Evolutionary conservation across 495 filamentous ascomycete species (phyloP), one percentile per base, ranked within the genome.

Genomic region (Letharia columbiana): DNA sequence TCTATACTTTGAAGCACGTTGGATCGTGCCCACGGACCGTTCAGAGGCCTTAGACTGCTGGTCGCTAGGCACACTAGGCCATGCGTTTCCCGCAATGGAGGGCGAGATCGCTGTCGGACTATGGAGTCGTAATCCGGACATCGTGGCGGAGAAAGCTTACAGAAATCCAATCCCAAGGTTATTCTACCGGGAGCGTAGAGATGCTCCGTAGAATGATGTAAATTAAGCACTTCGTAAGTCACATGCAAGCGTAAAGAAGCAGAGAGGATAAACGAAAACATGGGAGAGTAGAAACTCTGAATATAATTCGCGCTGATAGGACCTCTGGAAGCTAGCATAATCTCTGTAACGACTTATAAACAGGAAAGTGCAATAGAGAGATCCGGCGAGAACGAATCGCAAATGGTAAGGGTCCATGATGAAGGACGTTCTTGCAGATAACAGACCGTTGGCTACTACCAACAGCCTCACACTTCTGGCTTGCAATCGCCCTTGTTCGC

Each of bases 21-120:
- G 62, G 15, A 69, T 59, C 11, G 70, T 71, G 20, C 60, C 66
- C 11, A 49, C 50, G 11, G 68, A 71, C 11, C 33, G 44, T 31
- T 63, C 59, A 17, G 66, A 72, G 18, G 23, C 42, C 44, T 31
- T 69, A 33, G 62, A 68, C 17, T 60, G 60, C 56, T 65, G 66
- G 56, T 68, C 62, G 44, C 44, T 63, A 23, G 56, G 17, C 52
- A 31, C 3, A 20, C 28, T 45, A 10, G 31, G 41, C 56, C 66
- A 60, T 17, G 23, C 56, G 12, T 68, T 45, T 28, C 57, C 35
- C 12, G 33, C 50, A 1, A 41, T 45, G 20, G 63, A 40, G 39
- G 41, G 23, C 44, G 63, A 56, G 63, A 59, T 65, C 42, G 58
- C 28, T 23, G 28, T 33, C 2, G 17, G 12, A 33, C 13, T 39